These are phyloP conservation scores for Pseudogymnoascus sp. DNA, from an alignment of 2,329 filamentous ascomycete species.

Conservation along the genomic window DNA sequence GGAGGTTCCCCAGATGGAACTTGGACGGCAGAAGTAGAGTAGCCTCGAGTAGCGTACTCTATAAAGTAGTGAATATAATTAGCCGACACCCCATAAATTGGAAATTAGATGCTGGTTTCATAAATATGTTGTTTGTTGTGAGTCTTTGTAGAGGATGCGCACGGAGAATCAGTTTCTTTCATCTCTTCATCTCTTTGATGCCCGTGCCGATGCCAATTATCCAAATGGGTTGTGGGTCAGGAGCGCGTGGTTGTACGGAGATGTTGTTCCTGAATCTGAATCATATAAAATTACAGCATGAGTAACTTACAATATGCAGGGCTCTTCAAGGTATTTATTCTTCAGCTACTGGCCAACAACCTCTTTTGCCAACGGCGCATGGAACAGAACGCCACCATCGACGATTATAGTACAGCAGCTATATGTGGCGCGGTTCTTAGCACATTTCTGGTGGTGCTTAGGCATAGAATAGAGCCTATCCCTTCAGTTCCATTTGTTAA, in stretches of 20 bases:
- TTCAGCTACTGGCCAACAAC: background rate
- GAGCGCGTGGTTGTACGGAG: background rate
- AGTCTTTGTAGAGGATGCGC: background rate
- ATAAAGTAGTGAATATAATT: constrained; percentile 6
- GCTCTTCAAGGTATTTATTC: background rate
- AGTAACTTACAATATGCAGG: constrained; percentile 4
- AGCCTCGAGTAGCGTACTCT: background rate
- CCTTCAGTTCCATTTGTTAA: too few relatives aligned
- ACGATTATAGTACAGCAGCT: background rate
- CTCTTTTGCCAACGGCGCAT: background rate
- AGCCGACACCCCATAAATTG: constrained; percentile 1
- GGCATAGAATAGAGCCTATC: too few relatives aligned
- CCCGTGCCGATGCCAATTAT: background rate
- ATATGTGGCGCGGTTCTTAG: background rate
- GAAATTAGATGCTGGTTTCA: constrained; percentile 2
- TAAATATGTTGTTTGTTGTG: background rate
- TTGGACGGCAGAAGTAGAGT: background rate
- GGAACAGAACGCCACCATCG: background rate
- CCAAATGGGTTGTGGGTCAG: background rate
- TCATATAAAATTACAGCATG: background rate
- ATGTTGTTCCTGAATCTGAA: constrained; percentile 7
- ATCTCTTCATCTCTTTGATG: background rate
- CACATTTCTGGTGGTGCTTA: too few relatives aligned
- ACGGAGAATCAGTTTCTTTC: background rate
- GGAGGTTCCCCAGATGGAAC: constrained; percentile 3